Percentiles rank a stretch among this genome's conserved stretches.
Evolutionary conservation across 2,329 filamentous ascomycete species (phyloP).

Genomic region (Diaporthe nobilis): DNA sequence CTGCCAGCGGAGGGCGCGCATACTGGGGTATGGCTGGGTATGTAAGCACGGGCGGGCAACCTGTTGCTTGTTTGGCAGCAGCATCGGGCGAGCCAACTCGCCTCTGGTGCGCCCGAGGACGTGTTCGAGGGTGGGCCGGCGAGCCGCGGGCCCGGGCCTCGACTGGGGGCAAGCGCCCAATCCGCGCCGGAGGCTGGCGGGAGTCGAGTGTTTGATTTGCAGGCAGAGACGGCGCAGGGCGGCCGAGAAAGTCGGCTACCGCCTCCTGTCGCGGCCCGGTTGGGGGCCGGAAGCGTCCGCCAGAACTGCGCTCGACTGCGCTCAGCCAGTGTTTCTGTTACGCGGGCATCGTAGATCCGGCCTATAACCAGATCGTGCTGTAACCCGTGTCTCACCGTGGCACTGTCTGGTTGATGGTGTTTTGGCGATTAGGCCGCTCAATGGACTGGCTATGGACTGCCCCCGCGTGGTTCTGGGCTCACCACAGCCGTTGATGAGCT

Average conservation of each 20-base stretch:
- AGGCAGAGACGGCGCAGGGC: conserved; percentile 22
- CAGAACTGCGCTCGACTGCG: background rate
- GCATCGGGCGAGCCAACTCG: background rate
- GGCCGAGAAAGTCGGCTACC: conserved; percentile 25
- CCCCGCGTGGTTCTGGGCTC: background rate
- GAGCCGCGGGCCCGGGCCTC: background rate
- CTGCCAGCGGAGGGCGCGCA: background rate
- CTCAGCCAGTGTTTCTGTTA: conserved; percentile 29
- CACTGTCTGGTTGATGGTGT: background rate
- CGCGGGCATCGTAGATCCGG: conserved; percentile 24
- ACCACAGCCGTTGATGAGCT: background rate
- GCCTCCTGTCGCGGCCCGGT: conserved; percentile 28
- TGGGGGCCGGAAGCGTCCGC: conserved; percentile 19
- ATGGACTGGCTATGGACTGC: background rate
- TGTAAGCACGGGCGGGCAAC: background rate
- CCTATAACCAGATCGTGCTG: conserved; percentile 17
- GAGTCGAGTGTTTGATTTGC: conserved; percentile 19
- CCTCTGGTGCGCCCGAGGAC: conserved; percentile 10
- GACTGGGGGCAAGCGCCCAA: background rate
- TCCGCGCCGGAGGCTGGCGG: background rate
- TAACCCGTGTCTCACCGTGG: conserved; percentile 7
- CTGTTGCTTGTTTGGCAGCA: conserved; percentile 31
- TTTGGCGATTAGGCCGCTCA: background rate
- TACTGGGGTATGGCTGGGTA: background rate
- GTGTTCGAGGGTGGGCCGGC: conserved; percentile 32